Evolutionary conservation across 78 protist species (phyloP).

Genomic region (Protostelium mycophagum): DNA sequence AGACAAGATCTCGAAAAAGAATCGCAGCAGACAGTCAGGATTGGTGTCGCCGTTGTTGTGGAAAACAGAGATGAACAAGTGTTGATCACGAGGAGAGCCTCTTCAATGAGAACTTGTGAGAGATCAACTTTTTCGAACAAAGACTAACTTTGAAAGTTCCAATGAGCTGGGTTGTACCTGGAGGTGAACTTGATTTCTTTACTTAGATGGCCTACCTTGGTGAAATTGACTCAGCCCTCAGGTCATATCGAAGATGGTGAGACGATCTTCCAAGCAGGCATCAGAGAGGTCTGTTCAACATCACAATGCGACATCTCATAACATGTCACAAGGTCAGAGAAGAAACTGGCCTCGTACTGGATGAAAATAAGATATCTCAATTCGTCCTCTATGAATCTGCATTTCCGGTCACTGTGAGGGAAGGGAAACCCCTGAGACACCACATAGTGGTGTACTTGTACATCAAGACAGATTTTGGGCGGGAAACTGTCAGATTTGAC

Average conservation of each 20-base stretch:
- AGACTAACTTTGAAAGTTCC: not conserved
- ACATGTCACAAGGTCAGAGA: not conserved
- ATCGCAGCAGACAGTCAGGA: not conserved
- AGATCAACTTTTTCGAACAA: not conserved
- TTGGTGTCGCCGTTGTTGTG: not conserved
- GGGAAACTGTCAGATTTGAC: not conserved
- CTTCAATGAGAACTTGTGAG: not conserved
- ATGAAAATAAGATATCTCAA: not conserved
- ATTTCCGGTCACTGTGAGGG: not conserved
- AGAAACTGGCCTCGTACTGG: not conserved
- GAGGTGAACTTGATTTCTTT: no score
- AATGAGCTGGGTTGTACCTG: not conserved
- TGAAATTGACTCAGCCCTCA: not conserved
- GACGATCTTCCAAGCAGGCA: not conserved
- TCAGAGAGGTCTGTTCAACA: not conserved
- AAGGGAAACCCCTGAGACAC: not conserved
- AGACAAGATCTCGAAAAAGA: not conserved
- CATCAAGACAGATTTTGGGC: not conserved
- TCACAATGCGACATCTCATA: not conserved
- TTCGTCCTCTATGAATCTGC: not conserved
- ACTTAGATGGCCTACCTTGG: no score
- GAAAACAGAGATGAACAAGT: not conserved
- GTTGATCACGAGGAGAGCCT: not conserved
- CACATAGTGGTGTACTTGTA: not conserved
- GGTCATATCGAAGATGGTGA: not conserved